These are phyloP conservation scores for Suillus variegatus DNA, from an alignment of 768 basidiomycete species.

Conservation along the genomic window DNA sequence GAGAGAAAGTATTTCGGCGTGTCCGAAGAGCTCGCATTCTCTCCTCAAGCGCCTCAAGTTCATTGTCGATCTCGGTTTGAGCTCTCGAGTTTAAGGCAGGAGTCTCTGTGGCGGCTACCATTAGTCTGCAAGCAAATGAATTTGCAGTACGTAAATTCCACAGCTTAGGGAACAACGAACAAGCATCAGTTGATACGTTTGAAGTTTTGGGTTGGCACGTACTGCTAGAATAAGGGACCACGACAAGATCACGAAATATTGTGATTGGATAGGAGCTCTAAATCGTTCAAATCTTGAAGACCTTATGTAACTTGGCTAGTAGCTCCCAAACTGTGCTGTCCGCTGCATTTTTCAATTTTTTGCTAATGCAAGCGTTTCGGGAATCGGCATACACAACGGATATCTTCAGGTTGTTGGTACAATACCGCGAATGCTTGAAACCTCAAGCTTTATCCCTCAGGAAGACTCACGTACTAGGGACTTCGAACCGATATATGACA, in stretches of 20 bases:
- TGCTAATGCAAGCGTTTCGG: no score
- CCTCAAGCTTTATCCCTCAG: conserved; percentile 59
- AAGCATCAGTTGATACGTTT: background rate
- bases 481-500: conserved; percentile 64
- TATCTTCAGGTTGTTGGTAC: no score
- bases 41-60: no score
- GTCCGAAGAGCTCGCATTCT: conserved; percentile 8
- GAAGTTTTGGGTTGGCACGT: background rate
- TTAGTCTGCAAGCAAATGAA: background rate
- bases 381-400: no score
- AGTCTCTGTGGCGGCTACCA: background rate
- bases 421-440: no score
- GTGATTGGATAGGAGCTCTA: no score
- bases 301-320: no score
- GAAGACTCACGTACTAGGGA: conserved; percentile 26
- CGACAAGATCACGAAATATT: no score
- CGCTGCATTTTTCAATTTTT: no score
- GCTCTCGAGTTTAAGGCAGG: background rate
- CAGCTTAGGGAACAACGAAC: background rate
- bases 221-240: background rate
- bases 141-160: background rate
- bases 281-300: no score
- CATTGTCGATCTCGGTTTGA: conserved; percentile 5
- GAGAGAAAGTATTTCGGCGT: conserved; percentile 9
- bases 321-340: no score